phyloP scores from a whole-genome alignment of 768 basidiomycete species.

The Imleria badia region DNA sequence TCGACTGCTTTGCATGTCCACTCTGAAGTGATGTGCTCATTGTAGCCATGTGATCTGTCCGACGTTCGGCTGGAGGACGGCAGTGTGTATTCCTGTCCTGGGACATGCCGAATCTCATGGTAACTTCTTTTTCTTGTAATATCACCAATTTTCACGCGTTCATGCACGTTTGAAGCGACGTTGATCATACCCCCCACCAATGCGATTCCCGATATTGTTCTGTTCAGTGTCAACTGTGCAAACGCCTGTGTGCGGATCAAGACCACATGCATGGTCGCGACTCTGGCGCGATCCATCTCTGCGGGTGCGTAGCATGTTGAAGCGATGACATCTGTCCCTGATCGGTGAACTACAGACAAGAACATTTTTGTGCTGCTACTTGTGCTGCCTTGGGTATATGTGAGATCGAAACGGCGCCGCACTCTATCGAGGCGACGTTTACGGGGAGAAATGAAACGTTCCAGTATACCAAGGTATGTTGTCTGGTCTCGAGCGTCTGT shows the following conservation, averaged over 20 bases:
- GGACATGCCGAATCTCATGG: conserved; percentile 46
- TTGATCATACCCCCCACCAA: conserved; percentile 44
- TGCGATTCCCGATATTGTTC: conserved; percentile 58
- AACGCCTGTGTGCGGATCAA: conserved; percentile 47
- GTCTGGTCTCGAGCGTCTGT: not conserved
- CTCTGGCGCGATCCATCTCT: conserved; percentile 45
- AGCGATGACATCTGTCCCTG: not conserved
- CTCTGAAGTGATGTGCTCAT: not conserved
- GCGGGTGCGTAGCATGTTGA: conserved; percentile 42
- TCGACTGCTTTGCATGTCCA: not conserved
- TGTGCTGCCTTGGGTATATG: conserved; percentile 55
- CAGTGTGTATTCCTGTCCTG: conserved; percentile 40
- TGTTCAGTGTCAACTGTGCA: conserved; percentile 53
- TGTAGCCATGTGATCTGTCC: conserved; percentile 45
- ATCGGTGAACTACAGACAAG: conserved; percentile 39
- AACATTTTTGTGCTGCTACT: conserved; percentile 43
- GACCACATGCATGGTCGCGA: conserved; percentile 56
- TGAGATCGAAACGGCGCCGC: conserved; percentile 56
- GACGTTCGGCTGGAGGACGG: conserved; percentile 30
- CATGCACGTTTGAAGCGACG: conserved; percentile 36
- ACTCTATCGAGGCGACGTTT: conserved; percentile 62
- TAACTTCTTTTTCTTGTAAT: too few relatives aligned
- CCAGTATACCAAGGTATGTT: conserved; percentile 58
- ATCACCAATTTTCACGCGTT: not conserved
- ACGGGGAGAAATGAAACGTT: conserved; percentile 59